Evolutionary conservation across 306 rosid genomes (phyloP).

Genomic region (Adenanthera pavonina): DNA sequence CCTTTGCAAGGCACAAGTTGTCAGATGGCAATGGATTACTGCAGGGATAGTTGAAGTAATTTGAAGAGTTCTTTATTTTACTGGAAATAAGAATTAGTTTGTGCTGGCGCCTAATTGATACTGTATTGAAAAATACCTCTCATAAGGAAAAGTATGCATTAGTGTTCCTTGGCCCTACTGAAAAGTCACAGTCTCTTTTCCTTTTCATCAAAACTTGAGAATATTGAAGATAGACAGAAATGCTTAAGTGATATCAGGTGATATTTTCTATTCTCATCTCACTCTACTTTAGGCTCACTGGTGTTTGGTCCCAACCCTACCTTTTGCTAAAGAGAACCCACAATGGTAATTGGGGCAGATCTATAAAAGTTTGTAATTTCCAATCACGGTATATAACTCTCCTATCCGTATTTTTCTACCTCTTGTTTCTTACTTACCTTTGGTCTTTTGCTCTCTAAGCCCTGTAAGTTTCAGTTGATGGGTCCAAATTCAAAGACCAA

Average conservation of each 20-base stretch:
- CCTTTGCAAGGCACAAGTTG: background rate
- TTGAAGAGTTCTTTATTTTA: background rate
- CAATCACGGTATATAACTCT: slow-evolving; percentile 40
- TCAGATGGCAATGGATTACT: background rate
- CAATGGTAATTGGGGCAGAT: slow-evolving; percentile 42
- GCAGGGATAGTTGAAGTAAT: slow-evolving; percentile 22
- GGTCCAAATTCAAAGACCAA: slow-evolving; percentile 48
- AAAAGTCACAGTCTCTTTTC: slow-evolving; percentile 29
- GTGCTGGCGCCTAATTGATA: slow-evolving; percentile 13
- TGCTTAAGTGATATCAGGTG: slow-evolving; percentile 44
- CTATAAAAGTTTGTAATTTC: slow-evolving; percentile 48
- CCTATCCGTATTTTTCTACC: slow-evolving; percentile 33
- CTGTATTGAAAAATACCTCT: slow-evolving; percentile 38
- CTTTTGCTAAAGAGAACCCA: slow-evolving; percentile 52
- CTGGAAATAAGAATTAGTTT: slow-evolving; percentile 21
- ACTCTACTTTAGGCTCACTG: slow-evolving; percentile 41
- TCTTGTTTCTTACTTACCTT: slow-evolving; percentile 48
- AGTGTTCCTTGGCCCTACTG: slow-evolving; percentile 31
- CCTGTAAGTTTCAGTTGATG: slow-evolving; percentile 47
- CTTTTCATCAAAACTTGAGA: slow-evolving; percentile 38
- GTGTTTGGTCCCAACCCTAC: slow-evolving; percentile 49
- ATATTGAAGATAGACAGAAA: slow-evolving; percentile 46
- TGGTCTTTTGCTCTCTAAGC: slow-evolving; percentile 34
- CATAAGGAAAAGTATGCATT: slow-evolving; percentile 41
- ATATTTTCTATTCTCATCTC: slow-evolving; percentile 46